Conservation (phyloP, 176 grass and related monocot genomes). For the Pontederia paniculata region DNA sequence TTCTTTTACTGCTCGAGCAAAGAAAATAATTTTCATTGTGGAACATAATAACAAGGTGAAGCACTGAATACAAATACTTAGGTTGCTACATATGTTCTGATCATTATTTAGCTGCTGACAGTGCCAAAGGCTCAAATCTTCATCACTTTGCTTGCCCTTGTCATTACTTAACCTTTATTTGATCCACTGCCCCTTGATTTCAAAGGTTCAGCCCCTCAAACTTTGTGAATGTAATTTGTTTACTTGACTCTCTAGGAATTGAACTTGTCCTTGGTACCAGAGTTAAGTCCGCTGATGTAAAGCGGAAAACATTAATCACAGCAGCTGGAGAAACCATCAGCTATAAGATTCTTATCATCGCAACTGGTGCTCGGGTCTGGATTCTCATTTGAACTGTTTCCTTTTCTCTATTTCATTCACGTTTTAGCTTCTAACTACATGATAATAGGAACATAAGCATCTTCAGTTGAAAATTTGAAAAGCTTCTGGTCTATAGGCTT, state of each 20-base stretch:
- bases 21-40: too few relatives aligned
- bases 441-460: neutral
- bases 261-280: conserved; percentile 92
- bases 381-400: conserved; percentile 21
- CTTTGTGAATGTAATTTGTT: conserved; percentile 8
- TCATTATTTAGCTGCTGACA: too few relatives aligned
- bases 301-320: conserved; percentile 62
- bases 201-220: neutral
- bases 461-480: neutral
- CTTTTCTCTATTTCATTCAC: conserved; percentile 2
- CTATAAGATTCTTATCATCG: conserved; percentile 82
- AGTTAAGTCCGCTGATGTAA: conserved; percentile 67
- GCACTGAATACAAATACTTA: too few relatives aligned
- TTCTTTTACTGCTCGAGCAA: too few relatives aligned
- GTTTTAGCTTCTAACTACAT: neutral
- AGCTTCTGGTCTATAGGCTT: conserved; percentile 28
- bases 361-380: conserved; percentile 95
- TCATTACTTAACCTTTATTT: too few relatives aligned
- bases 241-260: conserved; percentile 44
- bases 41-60: too few relatives aligned
- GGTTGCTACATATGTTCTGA: too few relatives aligned
- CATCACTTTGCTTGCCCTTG: too few relatives aligned
- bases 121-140: too few relatives aligned
- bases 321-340: conserved; percentile 81
- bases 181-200: neutral